phyloP scores from a whole-genome alignment of 768 basidiomycete genomes.

The Pleurotus platypus region DNA sequence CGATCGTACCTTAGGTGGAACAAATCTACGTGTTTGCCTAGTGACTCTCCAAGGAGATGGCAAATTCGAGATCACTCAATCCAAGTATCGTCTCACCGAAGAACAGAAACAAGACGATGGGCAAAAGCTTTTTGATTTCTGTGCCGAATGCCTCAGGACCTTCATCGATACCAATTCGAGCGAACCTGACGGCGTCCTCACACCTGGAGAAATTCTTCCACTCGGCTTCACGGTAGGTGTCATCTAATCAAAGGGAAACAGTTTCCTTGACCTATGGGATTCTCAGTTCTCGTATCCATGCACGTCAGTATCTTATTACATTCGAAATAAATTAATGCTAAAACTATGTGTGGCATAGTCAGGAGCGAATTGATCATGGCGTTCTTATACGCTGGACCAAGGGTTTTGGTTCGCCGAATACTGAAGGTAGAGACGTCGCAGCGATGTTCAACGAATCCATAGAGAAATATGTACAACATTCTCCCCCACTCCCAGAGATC shows the following conservation, averaged over 20 bases:
- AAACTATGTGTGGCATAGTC: slow-evolving; percentile 42
- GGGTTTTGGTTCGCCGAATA: slow-evolving; percentile 89
- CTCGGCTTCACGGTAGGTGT: slow-evolving; percentile 90
- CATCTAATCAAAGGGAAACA: background rate
- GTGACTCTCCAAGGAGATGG: slow-evolving; percentile 89
- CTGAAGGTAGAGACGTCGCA: slow-evolving; percentile 90
- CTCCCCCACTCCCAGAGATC: background rate
- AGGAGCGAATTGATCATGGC: slow-evolving; percentile 91
- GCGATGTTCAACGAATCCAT: slow-evolving; percentile 89
- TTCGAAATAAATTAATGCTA: background rate
- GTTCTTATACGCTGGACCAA: slow-evolving; percentile 99
- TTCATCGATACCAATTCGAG: slow-evolving; percentile 78
- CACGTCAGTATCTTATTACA: slow-evolving; percentile 50
- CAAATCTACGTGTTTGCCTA: slow-evolving; percentile 97
- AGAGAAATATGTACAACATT: slow-evolving; percentile 61
- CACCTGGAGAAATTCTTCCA: slow-evolving; percentile 60
- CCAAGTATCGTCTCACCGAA: slow-evolving; percentile 94
- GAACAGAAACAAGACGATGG: slow-evolving; percentile 99
- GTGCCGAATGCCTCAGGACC: slow-evolving; percentile 86
- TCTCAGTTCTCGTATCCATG: slow-evolving; percentile 92
- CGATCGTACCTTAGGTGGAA: slow-evolving; percentile 58
- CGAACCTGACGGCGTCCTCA: slow-evolving; percentile 42
- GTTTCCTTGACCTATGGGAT: slow-evolving; percentile 8
- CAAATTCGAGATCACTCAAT: slow-evolving; percentile 96
- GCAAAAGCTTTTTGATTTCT: slow-evolving; percentile 94